phyloP scores from a whole-genome alignment of 352 stramenopile species.

The Thalassiosira ordinaria region DNA sequence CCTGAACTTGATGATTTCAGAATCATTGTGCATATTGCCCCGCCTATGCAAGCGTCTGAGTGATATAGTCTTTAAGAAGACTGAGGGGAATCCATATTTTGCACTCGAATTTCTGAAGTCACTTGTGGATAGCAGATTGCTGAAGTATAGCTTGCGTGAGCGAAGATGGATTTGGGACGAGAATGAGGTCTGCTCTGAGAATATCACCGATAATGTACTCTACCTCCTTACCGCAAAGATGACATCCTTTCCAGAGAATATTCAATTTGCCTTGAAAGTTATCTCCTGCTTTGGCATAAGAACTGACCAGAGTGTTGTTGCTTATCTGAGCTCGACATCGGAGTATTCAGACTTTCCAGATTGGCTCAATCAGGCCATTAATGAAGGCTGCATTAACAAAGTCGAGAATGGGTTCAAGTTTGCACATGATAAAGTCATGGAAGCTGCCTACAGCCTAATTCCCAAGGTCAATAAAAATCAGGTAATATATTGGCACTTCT shows the following conservation, averaged over 20 bases:
- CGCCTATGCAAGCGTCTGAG: constrained; percentile 24
- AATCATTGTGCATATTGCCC: constrained; percentile 46
- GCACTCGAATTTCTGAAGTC: constrained; percentile 43
- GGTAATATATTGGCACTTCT: no score
- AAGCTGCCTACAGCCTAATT: constrained; percentile 58
- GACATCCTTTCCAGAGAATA: constrained; percentile 25
- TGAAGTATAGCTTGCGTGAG: constrained; percentile 23
- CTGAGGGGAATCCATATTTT: constrained; percentile 55
- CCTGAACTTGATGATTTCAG: constrained; percentile 41
- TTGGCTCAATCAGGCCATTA: constrained; percentile 24
- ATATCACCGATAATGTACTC: constrained; percentile 48
- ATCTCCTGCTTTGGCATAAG: constrained; percentile 51
- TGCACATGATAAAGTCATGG: constrained; percentile 52
- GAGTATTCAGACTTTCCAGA: constrained; percentile 28
- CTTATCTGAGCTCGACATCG: constrained; percentile 14
- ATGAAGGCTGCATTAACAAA: constrained; percentile 28
- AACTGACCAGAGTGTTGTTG: constrained; percentile 21
- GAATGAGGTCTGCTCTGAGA: constrained; percentile 18
- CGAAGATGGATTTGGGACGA: constrained; percentile 36
- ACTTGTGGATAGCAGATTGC: constrained; percentile 20
- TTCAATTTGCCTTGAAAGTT: constrained; percentile 32
- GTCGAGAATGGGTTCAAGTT: constrained; percentile 38
- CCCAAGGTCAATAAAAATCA: constrained; percentile 19
- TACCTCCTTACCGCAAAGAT: constrained; percentile 48
- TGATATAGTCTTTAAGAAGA: constrained; percentile 50